A percentile compares a stretch with the other conserved stretches of the same genome.
These are phyloP conservation scores for Penicillium coprophilum DNA, from an alignment of 495 filamentous ascomycete genomes.

Conservation along the genomic window DNA sequence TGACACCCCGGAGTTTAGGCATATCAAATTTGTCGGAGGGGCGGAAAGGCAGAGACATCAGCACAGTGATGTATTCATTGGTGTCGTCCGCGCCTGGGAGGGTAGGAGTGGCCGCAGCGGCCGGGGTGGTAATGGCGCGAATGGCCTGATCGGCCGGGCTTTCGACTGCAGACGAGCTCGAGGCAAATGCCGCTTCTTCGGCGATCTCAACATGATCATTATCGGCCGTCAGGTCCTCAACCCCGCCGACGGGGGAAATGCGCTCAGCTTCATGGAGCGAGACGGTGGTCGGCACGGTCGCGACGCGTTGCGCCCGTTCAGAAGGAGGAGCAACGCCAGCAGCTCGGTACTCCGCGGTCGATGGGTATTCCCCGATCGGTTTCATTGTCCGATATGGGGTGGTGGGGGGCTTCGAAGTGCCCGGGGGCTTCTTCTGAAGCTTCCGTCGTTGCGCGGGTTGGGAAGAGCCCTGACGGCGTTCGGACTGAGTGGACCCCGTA, in stretches of 20 bases:
- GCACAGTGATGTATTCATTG: conserved; percentile 11
- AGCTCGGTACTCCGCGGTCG: conserved; percentile 24
- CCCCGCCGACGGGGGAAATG: conserved; percentile 4
- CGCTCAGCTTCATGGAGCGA: conserved; percentile 10
- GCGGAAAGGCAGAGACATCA: conserved; percentile 18
- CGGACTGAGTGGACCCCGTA: conserved; percentile 23
- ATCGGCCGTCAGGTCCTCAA: conserved; percentile 1
- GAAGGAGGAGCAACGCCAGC: conserved; percentile 21
- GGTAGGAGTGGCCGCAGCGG: conserved; percentile 3
- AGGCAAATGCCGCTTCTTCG: background rate
- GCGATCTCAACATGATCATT: conserved; percentile 12
- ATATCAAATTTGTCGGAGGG: conserved; percentile 19
- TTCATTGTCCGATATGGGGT: conserved; percentile 19
- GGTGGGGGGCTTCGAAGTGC: conserved; percentile 11
- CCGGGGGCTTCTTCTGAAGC: conserved; percentile 19
- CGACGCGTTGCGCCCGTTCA: conserved; percentile 19
- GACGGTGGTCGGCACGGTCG: conserved; percentile 5
- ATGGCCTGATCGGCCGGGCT: conserved; percentile 1
- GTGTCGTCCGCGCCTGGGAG: conserved; percentile 1
- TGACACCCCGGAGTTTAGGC: conserved; percentile 12
- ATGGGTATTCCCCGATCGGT: conserved; percentile 31
- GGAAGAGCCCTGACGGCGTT: conserved; percentile 15
- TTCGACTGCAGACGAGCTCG: background rate
- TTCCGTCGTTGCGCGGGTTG: conserved; percentile 20
- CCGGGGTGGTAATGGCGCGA: conserved; percentile 2